Percentiles rank a stretch among this genome's conserved stretches.
phyloP scores from a whole-genome alignment of 208 protist species.

The Leishmania martiniquensis region DNA sequence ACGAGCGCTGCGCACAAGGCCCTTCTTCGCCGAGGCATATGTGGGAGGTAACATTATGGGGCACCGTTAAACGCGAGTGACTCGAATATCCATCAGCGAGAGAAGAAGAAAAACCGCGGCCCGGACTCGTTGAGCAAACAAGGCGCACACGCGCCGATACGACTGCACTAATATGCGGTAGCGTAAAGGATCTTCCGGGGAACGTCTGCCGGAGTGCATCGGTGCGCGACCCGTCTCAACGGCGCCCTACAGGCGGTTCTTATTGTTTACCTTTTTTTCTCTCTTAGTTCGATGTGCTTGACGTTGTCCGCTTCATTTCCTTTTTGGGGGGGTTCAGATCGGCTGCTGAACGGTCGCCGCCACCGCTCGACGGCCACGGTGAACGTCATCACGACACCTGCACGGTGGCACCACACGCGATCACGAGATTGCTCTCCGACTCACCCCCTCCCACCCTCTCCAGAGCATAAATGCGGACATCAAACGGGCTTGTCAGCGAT shows the following conservation, averaged over 20 bases:
- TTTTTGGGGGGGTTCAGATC: too few relatives aligned
- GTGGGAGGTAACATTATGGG: not conserved
- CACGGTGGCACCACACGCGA: not conserved
- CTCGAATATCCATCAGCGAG: not conserved
- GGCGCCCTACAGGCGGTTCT: not conserved
- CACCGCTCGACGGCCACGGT: not conserved
- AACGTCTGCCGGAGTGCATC: not conserved
- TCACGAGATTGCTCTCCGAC: too few relatives aligned
- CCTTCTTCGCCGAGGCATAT: not conserved
- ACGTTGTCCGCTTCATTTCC: too few relatives aligned
- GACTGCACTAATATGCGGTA: not conserved
- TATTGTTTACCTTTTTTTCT: not conserved
- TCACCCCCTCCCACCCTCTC: too few relatives aligned
- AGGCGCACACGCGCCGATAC: not conserved
- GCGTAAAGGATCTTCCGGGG: not conserved
- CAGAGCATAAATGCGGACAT: not conserved
- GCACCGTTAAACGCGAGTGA: not conserved
- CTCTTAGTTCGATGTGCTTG: not conserved
- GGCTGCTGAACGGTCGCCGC: too few relatives aligned
- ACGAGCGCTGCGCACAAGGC: not conserved
- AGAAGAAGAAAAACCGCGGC: not conserved
- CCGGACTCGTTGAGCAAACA: not conserved
- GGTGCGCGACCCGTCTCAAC: not conserved
- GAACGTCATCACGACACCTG: not conserved
- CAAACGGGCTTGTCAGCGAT: slow-evolving; percentile 16